phyloP scores from a whole-genome alignment of 345 rosid genomes.

The Eucalyptus cladocalyx region DNA sequence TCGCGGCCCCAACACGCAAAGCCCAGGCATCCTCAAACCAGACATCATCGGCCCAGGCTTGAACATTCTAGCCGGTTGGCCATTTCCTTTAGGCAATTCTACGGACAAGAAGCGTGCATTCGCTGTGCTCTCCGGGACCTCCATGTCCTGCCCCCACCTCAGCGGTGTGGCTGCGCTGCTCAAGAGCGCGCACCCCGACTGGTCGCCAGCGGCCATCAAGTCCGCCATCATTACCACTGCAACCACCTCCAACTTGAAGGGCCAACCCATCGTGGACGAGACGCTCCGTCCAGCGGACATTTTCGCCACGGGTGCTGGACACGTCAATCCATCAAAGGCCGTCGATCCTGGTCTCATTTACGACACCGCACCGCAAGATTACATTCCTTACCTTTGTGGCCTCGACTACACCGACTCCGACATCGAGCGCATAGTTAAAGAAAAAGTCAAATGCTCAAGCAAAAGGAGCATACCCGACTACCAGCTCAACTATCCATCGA shows the following conservation, averaged over 20 bases:
- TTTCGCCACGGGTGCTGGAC: slow-evolving; percentile 53
- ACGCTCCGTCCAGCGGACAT: slow-evolving; percentile 29
- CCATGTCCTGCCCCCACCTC: slow-evolving; percentile 49
- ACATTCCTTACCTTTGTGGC: slow-evolving; percentile 32
- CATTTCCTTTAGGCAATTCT: not conserved
- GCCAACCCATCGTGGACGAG: slow-evolving; percentile 25
- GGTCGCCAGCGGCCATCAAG: slow-evolving; percentile 39
- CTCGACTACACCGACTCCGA: slow-evolving; percentile 17
- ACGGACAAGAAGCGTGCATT: slow-evolving; percentile 2
- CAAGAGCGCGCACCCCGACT: slow-evolving; percentile 25
- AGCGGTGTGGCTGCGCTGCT: slow-evolving; percentile 39
- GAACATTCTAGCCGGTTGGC: slow-evolving; percentile 26
- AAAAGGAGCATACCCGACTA: not conserved
- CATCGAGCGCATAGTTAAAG: not conserved
- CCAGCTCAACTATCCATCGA: slow-evolving; percentile 18
- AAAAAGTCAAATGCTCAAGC: slow-evolving; percentile 4
- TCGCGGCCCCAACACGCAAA: slow-evolving; percentile 33
- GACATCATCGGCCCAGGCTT: slow-evolving; percentile 30
- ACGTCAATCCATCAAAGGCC: slow-evolving; percentile 48
- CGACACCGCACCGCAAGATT: slow-evolving; percentile 30
- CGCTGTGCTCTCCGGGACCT: slow-evolving; percentile 30
- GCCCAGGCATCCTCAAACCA: slow-evolving; percentile 39
- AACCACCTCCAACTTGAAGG: slow-evolving; percentile 4
- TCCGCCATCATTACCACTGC: slow-evolving; percentile 43
- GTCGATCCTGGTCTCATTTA: slow-evolving; percentile 48